Percentiles rank a stretch among this genome's conserved stretches.
Evolutionary conservation across 768 basidiomycete species (phyloP).

Genomic region (Phallus indusiatus): DNA sequence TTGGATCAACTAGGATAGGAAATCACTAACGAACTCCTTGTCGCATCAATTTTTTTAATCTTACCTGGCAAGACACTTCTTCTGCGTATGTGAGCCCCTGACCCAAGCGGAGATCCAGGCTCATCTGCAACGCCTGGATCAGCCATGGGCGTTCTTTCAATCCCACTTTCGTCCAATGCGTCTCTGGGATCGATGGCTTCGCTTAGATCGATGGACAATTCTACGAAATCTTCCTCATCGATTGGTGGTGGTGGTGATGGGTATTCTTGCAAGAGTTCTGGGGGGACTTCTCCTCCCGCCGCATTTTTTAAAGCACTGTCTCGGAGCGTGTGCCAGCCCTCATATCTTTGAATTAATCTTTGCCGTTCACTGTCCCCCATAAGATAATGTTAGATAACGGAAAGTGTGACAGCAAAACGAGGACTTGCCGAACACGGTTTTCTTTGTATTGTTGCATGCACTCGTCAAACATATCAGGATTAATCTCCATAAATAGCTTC

Average conservation of each 20-base stretch:
- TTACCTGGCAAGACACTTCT: slow-evolving; percentile 91
- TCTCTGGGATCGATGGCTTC: slow-evolving; percentile 58
- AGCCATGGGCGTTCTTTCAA: slow-evolving; percentile 86
- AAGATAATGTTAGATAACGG: background rate
- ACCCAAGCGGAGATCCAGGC: slow-evolving; percentile 47
- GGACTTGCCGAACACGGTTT: slow-evolving; percentile 68
- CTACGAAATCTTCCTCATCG: slow-evolving; percentile 80
- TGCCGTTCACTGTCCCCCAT: slow-evolving; percentile 91
- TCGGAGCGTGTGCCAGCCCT: slow-evolving; percentile 82
- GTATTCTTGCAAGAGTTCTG: slow-evolving; percentile 57
- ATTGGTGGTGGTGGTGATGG: slow-evolving; percentile 64
- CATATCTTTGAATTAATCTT: slow-evolving; percentile 73
- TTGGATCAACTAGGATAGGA: slow-evolving; percentile 62
- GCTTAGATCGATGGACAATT: slow-evolving; percentile 83
- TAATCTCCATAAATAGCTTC: slow-evolving; percentile 98
- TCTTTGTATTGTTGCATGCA: slow-evolving; percentile 91
- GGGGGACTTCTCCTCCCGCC: slow-evolving; percentile 53
- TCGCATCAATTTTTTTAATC: slow-evolving; percentile 4
- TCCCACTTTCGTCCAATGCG: slow-evolving; percentile 69
- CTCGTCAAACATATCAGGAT: slow-evolving; percentile 91
- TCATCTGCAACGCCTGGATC: slow-evolving; percentile 71
- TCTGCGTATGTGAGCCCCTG: slow-evolving; percentile 78
- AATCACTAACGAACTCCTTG: background rate
- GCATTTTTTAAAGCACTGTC: slow-evolving; percentile 67
- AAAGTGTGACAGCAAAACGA: background rate